Conservation (phyloP, 352 stramenopile genomes). For the Phytopythium delawarense region DNA sequence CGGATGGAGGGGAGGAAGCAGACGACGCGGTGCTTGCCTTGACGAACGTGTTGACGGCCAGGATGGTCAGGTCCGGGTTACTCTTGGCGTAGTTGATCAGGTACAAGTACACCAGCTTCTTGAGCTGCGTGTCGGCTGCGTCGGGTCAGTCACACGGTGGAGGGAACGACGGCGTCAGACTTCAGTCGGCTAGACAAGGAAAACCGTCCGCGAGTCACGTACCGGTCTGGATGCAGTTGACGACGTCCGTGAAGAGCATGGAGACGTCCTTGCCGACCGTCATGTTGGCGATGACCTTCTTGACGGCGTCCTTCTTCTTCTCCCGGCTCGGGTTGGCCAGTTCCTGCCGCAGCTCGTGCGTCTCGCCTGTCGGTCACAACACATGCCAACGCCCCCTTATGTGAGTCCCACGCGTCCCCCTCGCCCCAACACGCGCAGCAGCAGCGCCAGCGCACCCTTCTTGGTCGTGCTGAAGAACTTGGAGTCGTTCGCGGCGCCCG, state of each 20-base stretch:
- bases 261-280: slow-evolving; percentile 99
- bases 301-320: slow-evolving; percentile 99
- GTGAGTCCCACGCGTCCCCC: not conserved
- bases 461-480: slow-evolving; percentile 99
- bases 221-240: slow-evolving; percentile 99
- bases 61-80: slow-evolving; percentile 98
- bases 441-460: slow-evolving; percentile 67
- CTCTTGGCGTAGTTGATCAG: slow-evolving; percentile 99
- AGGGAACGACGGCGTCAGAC: not conserved
- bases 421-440: not conserved
- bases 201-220: no score
- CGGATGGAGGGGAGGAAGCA: no score
- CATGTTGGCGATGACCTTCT: slow-evolving; percentile 99
- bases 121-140: slow-evolving; percentile 95
- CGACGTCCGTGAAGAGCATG: slow-evolving; percentile 98
- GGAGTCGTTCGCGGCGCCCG: slow-evolving; percentile 92
- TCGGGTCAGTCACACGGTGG: not conserved
- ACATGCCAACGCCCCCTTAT: not conserved
- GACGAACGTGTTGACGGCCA: slow-evolving; percentile 99
- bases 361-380: slow-evolving; percentile 64
- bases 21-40: slow-evolving; percentile 25
- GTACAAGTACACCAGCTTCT: slow-evolving; percentile 99
- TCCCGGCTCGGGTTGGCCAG: slow-evolving; percentile 95
- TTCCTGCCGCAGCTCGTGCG: slow-evolving; percentile 97
- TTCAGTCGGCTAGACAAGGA: no score